A percentile compares a stretch with the other conserved stretches of the same genome.
Conservation (phyloP, 805 yeast genomes). For the Kregervanrija fluxuum region DNA sequence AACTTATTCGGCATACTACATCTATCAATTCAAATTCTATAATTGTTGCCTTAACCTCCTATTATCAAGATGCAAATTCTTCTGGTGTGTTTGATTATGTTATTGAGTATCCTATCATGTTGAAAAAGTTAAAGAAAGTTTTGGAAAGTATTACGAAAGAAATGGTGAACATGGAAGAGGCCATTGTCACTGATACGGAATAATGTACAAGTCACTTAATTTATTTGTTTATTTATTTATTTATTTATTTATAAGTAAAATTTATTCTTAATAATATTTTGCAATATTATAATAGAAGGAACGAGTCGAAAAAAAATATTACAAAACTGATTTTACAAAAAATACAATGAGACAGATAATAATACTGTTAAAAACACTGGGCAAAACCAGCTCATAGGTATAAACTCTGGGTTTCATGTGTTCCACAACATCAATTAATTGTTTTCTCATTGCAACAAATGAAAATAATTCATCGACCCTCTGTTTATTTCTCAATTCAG, state of each 20-base stretch:
- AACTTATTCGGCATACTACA: slow-evolving; percentile 65
- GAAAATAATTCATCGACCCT: slow-evolving; percentile 36
- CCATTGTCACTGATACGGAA: slow-evolving; percentile 28
- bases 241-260: background rate
- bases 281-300: too few species aligned
- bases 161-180: slow-evolving; percentile 23
- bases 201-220: slow-evolving; percentile 2
- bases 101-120: slow-evolving; percentile 62
- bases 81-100: slow-evolving; percentile 57
- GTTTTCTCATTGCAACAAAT: slow-evolving; percentile 35
- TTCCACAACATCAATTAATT: slow-evolving; percentile 6
- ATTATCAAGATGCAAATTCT: slow-evolving; percentile 55
- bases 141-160: slow-evolving; percentile 20
- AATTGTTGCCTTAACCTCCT: slow-evolving; percentile 67
- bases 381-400: slow-evolving; percentile 2
- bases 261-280: too few species aligned
- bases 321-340: background rate
- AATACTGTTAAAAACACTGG: too few species aligned
- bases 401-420: background rate
- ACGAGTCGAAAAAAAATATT: background rate
- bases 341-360: too few species aligned
- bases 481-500: slow-evolving; percentile 20
- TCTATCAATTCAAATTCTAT: slow-evolving; percentile 76
- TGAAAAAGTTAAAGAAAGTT: slow-evolving; percentile 25
- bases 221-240: background rate